phyloP scores from a whole-genome alignment of 2,329 filamentous ascomycete genomes.

The Xylaria sp. region DNA sequence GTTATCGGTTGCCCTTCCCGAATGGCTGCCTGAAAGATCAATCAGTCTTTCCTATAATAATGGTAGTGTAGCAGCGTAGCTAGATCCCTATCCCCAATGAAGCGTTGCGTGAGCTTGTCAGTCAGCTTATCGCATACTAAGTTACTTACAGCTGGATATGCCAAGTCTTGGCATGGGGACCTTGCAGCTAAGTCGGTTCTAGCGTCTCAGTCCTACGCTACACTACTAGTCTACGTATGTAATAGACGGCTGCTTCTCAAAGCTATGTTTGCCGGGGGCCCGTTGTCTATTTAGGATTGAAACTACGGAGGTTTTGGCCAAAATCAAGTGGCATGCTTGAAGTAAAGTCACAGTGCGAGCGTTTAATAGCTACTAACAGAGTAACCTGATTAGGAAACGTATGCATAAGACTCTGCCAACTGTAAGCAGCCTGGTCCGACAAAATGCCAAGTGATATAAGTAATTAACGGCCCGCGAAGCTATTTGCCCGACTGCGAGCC shows the following conservation, averaged over 20 bases:
- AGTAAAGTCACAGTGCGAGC: too few relatives aligned
- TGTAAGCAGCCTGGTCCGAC: too few relatives aligned
- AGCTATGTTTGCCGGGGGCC: constrained; percentile 18
- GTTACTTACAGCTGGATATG: constrained; percentile 20
- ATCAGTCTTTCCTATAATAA: not conserved
- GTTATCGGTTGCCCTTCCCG: constrained; percentile 26
- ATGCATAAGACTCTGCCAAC: too few relatives aligned
- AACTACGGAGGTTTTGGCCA: not conserved
- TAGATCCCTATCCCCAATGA: constrained; percentile 20
- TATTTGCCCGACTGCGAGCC: too few relatives aligned
- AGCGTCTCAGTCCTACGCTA: constrained; percentile 10
- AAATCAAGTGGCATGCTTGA: too few relatives aligned
- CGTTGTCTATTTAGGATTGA: constrained; percentile 18
- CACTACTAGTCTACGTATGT: not conserved
- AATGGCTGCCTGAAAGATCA: constrained; percentile 2
- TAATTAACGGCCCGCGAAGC: too few relatives aligned
- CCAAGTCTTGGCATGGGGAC: constrained; percentile 32
- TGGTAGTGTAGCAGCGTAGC: not conserved
- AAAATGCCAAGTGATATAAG: too few relatives aligned
- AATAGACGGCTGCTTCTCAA: constrained; percentile 25
- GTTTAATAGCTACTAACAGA: too few relatives aligned
- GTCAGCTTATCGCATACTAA: constrained; percentile 28
- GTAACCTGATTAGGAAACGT: too few relatives aligned
- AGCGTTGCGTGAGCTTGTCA: constrained; percentile 10
- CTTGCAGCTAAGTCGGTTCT: constrained; percentile 15